A percentile compares a stretch with the other conserved stretches of the same genome.
Conservation (phyloP, 2,329 filamentous ascomycete genomes). For the Aspergillus pseudoterreus region DNA sequence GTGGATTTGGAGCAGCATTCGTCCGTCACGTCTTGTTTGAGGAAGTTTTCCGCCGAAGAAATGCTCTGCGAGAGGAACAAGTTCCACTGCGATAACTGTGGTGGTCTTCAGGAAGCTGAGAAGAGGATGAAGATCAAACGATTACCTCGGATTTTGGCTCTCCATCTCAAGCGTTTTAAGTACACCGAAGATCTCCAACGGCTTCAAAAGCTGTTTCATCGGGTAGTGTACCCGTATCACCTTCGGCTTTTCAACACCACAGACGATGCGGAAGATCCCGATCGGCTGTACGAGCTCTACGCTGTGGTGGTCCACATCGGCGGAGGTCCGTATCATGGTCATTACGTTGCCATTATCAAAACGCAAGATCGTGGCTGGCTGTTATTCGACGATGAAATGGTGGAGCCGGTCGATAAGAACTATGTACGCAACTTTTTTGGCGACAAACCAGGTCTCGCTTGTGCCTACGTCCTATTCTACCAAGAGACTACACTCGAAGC, state of each 20-base stretch:
- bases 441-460: constrained; percentile 83
- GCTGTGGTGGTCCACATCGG: constrained; percentile 97
- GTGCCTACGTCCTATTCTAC: constrained; percentile 96
- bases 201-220: constrained; percentile 92
- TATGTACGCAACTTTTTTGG: constrained; percentile 98
- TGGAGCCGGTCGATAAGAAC: constrained; percentile 93
- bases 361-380: constrained; percentile 95
- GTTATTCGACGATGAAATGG: constrained; percentile 96
- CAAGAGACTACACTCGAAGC: constrained; percentile 77
- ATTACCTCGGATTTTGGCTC: constrained; percentile 81
- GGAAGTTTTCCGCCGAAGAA: constrained; percentile 96
- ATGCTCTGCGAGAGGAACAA: constrained; percentile 99
- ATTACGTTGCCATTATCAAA: constrained; percentile 97
- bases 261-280: constrained; percentile 88
- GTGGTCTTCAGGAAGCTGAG: constrained; percentile 93
- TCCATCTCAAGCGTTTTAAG: constrained; percentile 96
- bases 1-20: constrained; percentile 95
- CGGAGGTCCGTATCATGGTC: constrained; percentile 92
- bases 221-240: constrained; percentile 95
- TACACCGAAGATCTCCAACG: constrained; percentile 94
- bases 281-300: constrained; percentile 92
- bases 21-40: constrained; percentile 89
- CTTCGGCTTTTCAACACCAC: constrained; percentile 96
- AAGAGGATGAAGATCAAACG: constrained; percentile 99
- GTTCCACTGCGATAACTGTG: constrained; percentile 97